Percentiles rank a stretch among this genome's conserved stretches.
These are phyloP conservation scores for Oryza longistaminata DNA, from an alignment of 176 grass and related monocot species.

Conservation along the genomic window DNA sequence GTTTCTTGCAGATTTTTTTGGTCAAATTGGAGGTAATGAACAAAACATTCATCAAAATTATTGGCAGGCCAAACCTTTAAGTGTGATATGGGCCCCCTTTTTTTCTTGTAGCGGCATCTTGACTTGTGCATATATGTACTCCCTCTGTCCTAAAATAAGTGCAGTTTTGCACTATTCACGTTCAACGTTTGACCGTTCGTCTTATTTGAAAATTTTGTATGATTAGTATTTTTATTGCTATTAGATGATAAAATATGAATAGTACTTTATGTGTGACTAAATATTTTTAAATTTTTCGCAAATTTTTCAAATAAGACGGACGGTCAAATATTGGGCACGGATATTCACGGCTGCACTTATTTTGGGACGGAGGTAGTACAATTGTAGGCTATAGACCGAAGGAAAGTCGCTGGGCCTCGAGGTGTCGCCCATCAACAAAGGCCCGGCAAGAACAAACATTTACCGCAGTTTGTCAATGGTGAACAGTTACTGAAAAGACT, in stretches of 20 bases:
- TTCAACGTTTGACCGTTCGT: too few species aligned
- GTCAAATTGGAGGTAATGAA: not conserved
- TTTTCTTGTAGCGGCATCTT: not conserved
- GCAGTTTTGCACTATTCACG: too few species aligned
- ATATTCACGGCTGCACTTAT: too few species aligned
- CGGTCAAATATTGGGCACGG: too few species aligned
- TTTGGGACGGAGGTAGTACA: too few species aligned
- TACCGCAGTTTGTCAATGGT: slow-evolving; percentile 32
- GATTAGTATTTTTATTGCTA: too few species aligned
- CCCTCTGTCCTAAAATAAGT: too few species aligned
- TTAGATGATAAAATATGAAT: too few species aligned
- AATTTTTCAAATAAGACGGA: too few species aligned
- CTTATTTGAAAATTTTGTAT: too few species aligned
- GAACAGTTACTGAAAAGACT: slow-evolving; percentile 30
- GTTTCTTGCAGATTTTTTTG: not conserved
- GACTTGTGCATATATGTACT: not conserved
- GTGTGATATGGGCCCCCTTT: not conserved
- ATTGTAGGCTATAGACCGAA: not conserved
- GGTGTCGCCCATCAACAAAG: slow-evolving; percentile 27
- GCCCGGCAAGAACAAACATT: slow-evolving; percentile 55
- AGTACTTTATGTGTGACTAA: too few species aligned
- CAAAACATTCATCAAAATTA: not conserved
- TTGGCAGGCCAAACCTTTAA: not conserved
- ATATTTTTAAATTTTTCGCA: too few species aligned
- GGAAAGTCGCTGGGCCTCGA: slow-evolving; percentile 24